Conservation (phyloP, 345 rosid genomes). For the Hibiscus syriacus region DNA sequence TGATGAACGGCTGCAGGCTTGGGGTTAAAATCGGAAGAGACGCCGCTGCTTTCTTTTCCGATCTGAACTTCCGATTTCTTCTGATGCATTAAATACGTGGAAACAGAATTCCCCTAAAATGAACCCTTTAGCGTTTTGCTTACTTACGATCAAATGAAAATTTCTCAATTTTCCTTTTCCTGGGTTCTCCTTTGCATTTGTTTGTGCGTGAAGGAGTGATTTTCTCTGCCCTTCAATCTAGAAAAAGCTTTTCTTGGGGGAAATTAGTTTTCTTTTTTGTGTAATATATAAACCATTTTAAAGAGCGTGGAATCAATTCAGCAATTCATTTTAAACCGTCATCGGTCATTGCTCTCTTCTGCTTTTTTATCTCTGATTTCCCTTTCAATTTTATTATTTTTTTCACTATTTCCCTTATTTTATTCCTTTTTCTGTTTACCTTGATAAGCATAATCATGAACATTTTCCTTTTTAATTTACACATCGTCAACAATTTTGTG, state of each 20-base stretch:
- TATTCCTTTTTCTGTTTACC: no score
- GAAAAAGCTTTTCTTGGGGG: background rate
- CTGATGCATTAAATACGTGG: conserved; percentile 82
- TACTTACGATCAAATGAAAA: background rate
- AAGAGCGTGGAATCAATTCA: no score
- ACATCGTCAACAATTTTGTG: no score
- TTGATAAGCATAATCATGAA: no score
- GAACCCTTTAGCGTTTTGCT: background rate
- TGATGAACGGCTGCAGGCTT: conserved; percentile 33
- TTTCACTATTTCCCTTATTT: background rate
- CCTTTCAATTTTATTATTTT: background rate
- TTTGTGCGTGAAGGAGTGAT: background rate
- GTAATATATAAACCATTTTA: no score
- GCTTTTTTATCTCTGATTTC: background rate
- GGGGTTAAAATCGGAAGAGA: conserved; percentile 96
- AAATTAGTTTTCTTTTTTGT: background rate
- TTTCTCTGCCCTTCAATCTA: background rate
- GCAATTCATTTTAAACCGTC: no score
- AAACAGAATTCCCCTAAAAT: background rate
- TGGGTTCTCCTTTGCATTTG: background rate
- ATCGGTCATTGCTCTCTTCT: no score
- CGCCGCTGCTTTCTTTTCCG: conserved; percentile 99
- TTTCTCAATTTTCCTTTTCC: background rate
- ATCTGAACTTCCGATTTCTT: conserved; percentile 97
- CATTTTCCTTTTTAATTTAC: no score